A percentile compares a stretch with the other conserved stretches of the same genome.
phyloP scores from a whole-genome alignment of 1,139 yeast genomes.

The Zygotorulaspora mrakii region DNA sequence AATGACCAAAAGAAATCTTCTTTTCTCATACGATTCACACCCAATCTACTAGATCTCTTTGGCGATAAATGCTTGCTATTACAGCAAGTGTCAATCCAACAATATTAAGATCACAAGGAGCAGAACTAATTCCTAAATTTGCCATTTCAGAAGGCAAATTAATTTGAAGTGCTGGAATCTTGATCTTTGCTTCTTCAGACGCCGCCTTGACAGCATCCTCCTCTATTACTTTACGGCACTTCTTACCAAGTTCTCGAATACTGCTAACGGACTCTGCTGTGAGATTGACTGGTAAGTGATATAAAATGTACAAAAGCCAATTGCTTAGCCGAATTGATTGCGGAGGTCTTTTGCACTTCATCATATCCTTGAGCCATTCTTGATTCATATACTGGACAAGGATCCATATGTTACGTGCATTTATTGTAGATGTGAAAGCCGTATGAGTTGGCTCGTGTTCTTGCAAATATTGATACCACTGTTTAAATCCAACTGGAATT shows the following conservation, averaged over 20 bases:
- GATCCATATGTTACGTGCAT: constrained; percentile 23
- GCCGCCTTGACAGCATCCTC: constrained; percentile 1
- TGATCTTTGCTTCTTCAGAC: constrained; percentile 1
- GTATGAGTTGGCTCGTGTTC: constrained; percentile 26
- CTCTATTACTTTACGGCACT: constrained; percentile 19
- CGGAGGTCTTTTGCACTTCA: constrained; percentile 18
- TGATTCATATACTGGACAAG: constrained; percentile 29
- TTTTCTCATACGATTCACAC: too few relatives aligned
- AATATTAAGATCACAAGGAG: constrained; percentile 16
- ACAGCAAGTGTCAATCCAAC: constrained; percentile 22
- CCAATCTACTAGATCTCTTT: constrained; percentile 21
- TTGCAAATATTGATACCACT: constrained; percentile 27
- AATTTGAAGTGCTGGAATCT: constrained; percentile 3
- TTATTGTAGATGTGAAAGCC: constrained; percentile 19
- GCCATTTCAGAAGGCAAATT: constrained; percentile 13
- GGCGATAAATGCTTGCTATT: constrained; percentile 25
- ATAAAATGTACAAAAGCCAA: constrained; percentile 31
- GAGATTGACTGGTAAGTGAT: constrained; percentile 27
- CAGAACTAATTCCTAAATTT: constrained; percentile 3
- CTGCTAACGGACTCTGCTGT: constrained; percentile 29
- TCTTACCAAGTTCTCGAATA: constrained; percentile 30
- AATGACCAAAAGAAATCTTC: too few relatives aligned
- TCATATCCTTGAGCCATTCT: constrained; percentile 28
- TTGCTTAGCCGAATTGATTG: constrained; percentile 17
- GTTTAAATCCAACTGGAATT: constrained; percentile 22